Conservation (phyloP, 2,329 filamentous ascomycete species). For the Colletotrichum magnum region DNA sequence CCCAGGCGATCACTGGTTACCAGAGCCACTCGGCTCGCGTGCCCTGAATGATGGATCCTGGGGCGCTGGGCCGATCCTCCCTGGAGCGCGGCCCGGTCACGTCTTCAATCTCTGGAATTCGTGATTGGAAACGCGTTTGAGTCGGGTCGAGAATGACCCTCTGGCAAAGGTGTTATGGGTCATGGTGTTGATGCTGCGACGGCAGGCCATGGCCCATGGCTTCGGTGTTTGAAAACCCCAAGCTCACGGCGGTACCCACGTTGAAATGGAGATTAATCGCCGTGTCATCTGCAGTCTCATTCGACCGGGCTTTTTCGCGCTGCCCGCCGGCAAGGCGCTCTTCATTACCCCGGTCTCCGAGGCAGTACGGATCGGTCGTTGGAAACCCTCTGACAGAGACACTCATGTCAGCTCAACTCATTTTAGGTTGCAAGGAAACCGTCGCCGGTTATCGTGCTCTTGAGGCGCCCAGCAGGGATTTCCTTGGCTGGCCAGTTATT, state of each 20-base stretch:
- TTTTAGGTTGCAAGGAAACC: slow-evolving; percentile 28
- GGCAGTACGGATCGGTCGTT: background rate
- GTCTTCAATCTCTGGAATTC: slow-evolving; percentile 16
- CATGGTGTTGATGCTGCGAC: background rate
- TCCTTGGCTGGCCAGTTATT: slow-evolving; percentile 33
- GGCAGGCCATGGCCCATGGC: background rate
- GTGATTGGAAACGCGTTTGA: slow-evolving; percentile 6
- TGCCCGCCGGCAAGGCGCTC: slow-evolving; percentile 1
- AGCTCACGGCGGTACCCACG: slow-evolving; percentile 9
- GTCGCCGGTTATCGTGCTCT: slow-evolving; percentile 28
- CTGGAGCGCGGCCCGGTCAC: slow-evolving; percentile 21
- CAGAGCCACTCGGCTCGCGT: slow-evolving; percentile 28
- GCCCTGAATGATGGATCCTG: slow-evolving; percentile 20
- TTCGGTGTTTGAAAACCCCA: slow-evolving; percentile 6
- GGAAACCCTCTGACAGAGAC: slow-evolving; percentile 2
- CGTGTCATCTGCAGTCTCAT: slow-evolving; percentile 4
- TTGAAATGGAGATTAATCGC: slow-evolving; percentile 2
- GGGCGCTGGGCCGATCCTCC: slow-evolving; percentile 6
- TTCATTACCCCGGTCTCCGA: slow-evolving; percentile 15
- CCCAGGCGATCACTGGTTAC: slow-evolving; percentile 15
- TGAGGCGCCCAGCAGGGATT: slow-evolving; percentile 25
- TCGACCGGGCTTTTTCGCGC: slow-evolving; percentile 1
- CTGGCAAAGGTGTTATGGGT: background rate
- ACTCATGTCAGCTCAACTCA: slow-evolving; percentile 18
- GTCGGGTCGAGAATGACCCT: background rate